Conservation (phyloP, 1,284 basidiomycete species). For the Ustilago hordei region DNA sequence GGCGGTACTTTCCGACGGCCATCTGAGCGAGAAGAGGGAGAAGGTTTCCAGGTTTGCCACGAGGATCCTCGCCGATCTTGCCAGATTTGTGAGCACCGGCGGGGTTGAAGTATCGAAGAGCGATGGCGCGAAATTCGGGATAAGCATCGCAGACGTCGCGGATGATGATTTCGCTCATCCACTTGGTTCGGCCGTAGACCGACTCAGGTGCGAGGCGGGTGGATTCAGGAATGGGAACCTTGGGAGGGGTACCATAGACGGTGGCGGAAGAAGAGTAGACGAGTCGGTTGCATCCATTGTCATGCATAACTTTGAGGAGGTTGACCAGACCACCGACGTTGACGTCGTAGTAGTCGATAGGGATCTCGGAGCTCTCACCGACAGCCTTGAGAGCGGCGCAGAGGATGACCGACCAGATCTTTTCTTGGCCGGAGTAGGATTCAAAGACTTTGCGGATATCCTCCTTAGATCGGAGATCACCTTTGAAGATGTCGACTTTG, state of each 20-base stretch:
- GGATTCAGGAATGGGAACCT: constrained; percentile 93
- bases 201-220: constrained; percentile 89
- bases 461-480: constrained; percentile 61
- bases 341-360: constrained; percentile 75
- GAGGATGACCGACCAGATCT: constrained; percentile 94
- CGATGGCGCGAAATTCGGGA: constrained; percentile 82
- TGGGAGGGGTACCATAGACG: constrained; percentile 94
- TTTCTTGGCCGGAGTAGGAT: constrained; percentile 57
- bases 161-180: constrained; percentile 91
- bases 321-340: constrained; percentile 67
- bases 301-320: constrained; percentile 75
- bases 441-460: constrained; percentile 61
- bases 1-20: constrained; percentile 88
- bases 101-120: constrained; percentile 95
- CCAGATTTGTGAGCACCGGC: constrained; percentile 97
- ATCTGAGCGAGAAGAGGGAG: constrained; percentile 94
- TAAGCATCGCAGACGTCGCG: constrained; percentile 87
- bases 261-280: constrained; percentile 99
- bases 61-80: constrained; percentile 93
- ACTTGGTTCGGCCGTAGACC: constrained; percentile 94
- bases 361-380: constrained; percentile 95
- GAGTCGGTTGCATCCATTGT: constrained; percentile 83
- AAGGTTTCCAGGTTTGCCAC: constrained; percentile 93
- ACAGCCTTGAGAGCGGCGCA: constrained; percentile 98
- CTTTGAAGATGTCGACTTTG: constrained; percentile 77